A percentile compares a stretch with the other conserved stretches of the same genome.
Conservation (phyloP, 169 alveolate species). For the Ichthyophthirius multifiliis region DNA sequence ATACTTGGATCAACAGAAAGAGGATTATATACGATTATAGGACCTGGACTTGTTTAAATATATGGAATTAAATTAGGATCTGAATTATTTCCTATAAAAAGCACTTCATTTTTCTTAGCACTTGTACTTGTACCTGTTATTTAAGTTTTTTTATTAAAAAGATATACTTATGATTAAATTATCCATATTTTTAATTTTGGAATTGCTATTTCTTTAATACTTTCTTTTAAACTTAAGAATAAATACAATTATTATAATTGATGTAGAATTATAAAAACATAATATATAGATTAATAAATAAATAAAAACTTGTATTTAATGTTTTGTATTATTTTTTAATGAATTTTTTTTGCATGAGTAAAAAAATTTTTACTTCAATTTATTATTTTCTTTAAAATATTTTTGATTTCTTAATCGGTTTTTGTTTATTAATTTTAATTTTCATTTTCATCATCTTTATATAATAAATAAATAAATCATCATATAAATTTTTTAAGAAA, state of each 20-base stretch:
- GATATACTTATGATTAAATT: neutral
- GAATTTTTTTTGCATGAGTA: too few species aligned
- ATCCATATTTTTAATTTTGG: neutral
- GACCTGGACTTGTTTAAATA: neutral
- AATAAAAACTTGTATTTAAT: too few species aligned
- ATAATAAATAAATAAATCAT: neutral
- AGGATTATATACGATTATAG: neutral
- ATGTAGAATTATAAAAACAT: too few species aligned
- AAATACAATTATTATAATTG: too few species aligned
- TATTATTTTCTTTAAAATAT: conserved; percentile 1
- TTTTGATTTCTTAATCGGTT: conserved; percentile 7
- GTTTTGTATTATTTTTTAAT: too few species aligned
- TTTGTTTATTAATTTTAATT: neutral
- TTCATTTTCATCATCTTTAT: conserved; percentile 1
- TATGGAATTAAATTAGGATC: conserved; percentile 1
- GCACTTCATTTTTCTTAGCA: neutral
- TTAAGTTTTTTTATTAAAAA: neutral
- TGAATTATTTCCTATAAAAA: neutral
- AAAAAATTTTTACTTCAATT: neutral
- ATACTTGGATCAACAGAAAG: neutral
- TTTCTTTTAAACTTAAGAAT: too few species aligned
- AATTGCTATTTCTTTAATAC: too few species aligned
- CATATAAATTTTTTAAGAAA: neutral
- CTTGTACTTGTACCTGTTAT: neutral
- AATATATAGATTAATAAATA: too few species aligned